Evolutionary conservation across 352 stramenopile species (phyloP).

Genomic region (Phytophthora pini): DNA sequence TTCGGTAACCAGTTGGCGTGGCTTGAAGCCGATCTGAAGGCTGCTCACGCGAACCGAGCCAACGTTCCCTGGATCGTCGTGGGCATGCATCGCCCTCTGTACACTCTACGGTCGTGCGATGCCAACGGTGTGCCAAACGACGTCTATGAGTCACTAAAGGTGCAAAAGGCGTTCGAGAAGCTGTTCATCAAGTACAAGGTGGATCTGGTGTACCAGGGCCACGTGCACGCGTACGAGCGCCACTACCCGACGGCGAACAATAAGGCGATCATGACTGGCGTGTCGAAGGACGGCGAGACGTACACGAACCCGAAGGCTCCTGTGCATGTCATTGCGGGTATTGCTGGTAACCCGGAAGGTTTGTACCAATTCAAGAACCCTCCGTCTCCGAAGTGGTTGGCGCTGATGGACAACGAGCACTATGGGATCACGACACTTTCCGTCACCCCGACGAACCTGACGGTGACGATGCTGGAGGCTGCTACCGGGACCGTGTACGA

Average conservation of each 20-base stretch:
- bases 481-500: conserved; percentile 25
- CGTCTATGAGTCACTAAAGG: conserved; percentile 19
- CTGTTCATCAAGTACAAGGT: conserved; percentile 39
- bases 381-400: conserved; percentile 34
- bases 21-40: conserved; percentile 53
- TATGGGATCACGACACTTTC: conserved; percentile 39
- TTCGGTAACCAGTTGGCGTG: conserved; percentile 28
- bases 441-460: conserved; percentile 40
- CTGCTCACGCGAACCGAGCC: conserved; percentile 43
- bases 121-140: conserved; percentile 17
- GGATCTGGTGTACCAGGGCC: too few relatives aligned
- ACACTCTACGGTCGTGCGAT: conserved; percentile 37
- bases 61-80: conserved; percentile 51
- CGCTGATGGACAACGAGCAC: conserved; percentile 31
- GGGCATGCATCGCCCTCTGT: conserved; percentile 17
- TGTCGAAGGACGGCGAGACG: too few relatives aligned
- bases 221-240: too few relatives aligned
- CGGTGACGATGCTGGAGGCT: conserved; percentile 32
- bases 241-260: too few relatives aligned
- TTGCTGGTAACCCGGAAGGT: conserved; percentile 35
- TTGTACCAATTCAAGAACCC: conserved; percentile 28
- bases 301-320: conserved; percentile 13
- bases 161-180: conserved; percentile 55
- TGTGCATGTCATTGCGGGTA: conserved; percentile 41
- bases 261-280: too few relatives aligned